Evolutionary conservation across 208 protist genomes (phyloP), one percentile per base, ranked within the genome.

Genomic region (Wallacemonas rigidus): DNA sequence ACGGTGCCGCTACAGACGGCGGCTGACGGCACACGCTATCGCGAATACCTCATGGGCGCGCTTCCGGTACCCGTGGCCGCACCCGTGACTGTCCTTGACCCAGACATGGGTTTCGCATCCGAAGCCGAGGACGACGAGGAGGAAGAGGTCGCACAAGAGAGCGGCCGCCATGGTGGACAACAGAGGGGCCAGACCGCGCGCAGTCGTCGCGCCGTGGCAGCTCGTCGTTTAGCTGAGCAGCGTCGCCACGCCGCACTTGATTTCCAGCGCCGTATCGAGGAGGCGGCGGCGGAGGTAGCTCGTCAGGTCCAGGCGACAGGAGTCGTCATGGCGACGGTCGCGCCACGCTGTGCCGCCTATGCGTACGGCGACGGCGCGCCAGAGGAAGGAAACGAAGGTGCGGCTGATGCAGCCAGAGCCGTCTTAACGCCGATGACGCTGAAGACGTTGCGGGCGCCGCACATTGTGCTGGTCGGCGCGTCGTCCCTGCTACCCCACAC

Each of bases 221-320:
- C 15, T 39, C 62, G 11, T 6, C 62, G 56, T 38, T 17, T 58
- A 35, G 54, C 50, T 48, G 67, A 81, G 35, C 50, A 74, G 64
- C 82, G 77, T 15, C 74, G 75, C 5, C 77, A 68, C 38, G 55
- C 48, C 7, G 60, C 14, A 7, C 55, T 55, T 9, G 74, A 75
- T 7, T 71, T 81, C 43, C 53, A 82, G 48, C 78, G 76, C 3
- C 75, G 69, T 45, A 54, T 87, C 41, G 67, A 54, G 36, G 81
- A 89, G 35, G 80, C 71, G 7, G 81, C 86, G n/a, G 79, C 78
- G 8, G 84, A 81, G 62, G 65, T 94, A 3, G 58, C 88, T 17
- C 76, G 79, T 5, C 72, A 83, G 62, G 48, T 87, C 7, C 51
- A 51, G 60, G 38, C 58, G 48, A 89, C 85, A 55, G 58, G 67